Base-by-base conservation (phyloP, 2,329 filamentous ascomycete species). In the Chrysosporium keratinophilum region DNA sequence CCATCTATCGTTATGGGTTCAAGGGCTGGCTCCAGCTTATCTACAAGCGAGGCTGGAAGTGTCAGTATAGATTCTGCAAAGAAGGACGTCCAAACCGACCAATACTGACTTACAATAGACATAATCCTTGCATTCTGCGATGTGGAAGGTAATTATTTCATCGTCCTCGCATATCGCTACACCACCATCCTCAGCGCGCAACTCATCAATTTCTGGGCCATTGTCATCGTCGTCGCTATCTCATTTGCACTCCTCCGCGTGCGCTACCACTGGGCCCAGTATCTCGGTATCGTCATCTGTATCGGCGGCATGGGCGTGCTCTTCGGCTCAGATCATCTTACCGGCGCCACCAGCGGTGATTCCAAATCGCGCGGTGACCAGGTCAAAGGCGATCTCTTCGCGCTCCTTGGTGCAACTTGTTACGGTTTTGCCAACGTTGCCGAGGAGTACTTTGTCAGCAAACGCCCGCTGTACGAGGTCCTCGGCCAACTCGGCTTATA, bases 151-250 rank as follows among this genome's bases (percentile, higher is more conserved):
- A 98, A 98, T 74, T 98, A 96, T 76, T 97, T 97, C 68, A 90
- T 90, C 64, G 91, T 98, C 49, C 78, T 96, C 48, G 93, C 91
- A 4, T 98, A 97, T 74, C 80, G 85, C 56, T 83, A 94, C 76
- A 95, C 91, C 52, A 96, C 90, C 64, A 85, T 96, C 62, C 78
- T 97, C 47, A 93, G 86, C 17, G 89, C 89, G 14, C 90, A 97
- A 76, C 79, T 98, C 50, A 88, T 98, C 73, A 96, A 96, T 77
- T 97, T 97, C 74, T 97, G 91, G 91, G 87, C 90, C 62, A 97
- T 98, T 61, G 87, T 95, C 49, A 83, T 91, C 58, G 93, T 98
- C 19, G 88, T 97, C 17, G 66, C 86, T 57, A 73, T 96, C 60
- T 95, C 88, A 28, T 90, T 95, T 72, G 60, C 83, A 59, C 76